Evolutionary conservation across 2,329 filamentous ascomycete genomes (phyloP).

Genomic region (Xylaria sp.): DNA sequence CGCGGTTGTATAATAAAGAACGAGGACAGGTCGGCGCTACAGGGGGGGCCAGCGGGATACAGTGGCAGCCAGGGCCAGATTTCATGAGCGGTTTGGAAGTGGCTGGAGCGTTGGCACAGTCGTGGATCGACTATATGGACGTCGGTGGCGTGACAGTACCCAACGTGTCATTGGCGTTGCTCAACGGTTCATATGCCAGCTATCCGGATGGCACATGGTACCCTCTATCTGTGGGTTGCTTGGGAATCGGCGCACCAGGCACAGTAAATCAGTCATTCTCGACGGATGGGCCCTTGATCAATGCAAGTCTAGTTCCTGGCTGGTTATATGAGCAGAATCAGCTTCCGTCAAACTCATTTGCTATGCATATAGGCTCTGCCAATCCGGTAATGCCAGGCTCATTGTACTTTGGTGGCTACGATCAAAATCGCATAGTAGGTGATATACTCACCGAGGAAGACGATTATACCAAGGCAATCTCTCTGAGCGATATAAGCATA

Average conservation of each 20-base stretch:
- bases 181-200: conserved; percentile 35
- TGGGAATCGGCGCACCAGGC: conserved; percentile 39
- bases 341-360: conserved; percentile 48
- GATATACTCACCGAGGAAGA: conserved; percentile 37
- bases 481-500: conserved; percentile 49
- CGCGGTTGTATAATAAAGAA: conserved; percentile 39
- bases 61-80: conserved; percentile 28
- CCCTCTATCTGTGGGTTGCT: conserved; percentile 42
- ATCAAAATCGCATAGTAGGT: conserved; percentile 47
- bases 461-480: conserved; percentile 36
- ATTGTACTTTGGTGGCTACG: conserved; percentile 49
- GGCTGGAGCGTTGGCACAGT: conserved; percentile 28
- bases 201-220: conserved; percentile 41
- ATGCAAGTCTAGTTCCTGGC: conserved; percentile 42
- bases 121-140: conserved; percentile 39
- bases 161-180: conserved; percentile 38
- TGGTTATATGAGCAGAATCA: conserved; percentile 32
- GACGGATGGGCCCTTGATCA: conserved; percentile 30
- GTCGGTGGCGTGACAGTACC: conserved; percentile 32
- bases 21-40: conserved; percentile 35
- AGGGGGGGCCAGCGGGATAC: conserved; percentile 34
- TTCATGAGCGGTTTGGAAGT: conserved; percentile 39
- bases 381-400: conserved; percentile 43
- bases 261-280: conserved; percentile 40
- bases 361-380: conserved; percentile 50